Evolutionary conservation across 371 early-diverging fungal species (phyloP), one percentile per base, ranked within the genome.

Genomic region (Apophysomyces ossiformis): DNA sequence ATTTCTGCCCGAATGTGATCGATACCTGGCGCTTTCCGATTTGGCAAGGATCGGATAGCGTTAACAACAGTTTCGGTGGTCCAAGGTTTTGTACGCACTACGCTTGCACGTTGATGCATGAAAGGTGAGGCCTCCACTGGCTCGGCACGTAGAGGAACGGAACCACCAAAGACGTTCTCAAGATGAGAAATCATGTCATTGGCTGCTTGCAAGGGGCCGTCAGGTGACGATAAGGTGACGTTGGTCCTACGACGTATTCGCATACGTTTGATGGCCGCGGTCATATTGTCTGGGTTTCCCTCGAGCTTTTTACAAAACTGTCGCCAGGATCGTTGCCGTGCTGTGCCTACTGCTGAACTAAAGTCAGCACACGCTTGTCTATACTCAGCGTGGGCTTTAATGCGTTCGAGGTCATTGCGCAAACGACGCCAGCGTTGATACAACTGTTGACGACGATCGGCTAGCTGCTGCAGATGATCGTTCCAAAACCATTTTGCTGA

Each of bases 1-100:
- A 76, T 76, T 35, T 70, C 71, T 9, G 62, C 64, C n/a, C 60
- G 58, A 9, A 76, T 26, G 35, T 70, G 73, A 36, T 76, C 72
- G 7, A 37, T 13, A 45, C 76, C 71, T n/a, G 73, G 71, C 0
- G 70, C 67, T 32, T 70, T 70, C 0, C 60, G 26, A 1, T 16
- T 32, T 0, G 77, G 64, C 1, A 71, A 59, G 0, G 32, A 9
- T 4, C 26, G 4, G 39, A 68, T 37, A 16, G 41, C n/a, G 2
- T 0, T 8, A 13, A 2, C 15, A 12, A 66, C 54, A 45, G 45
- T 12, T 45, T 45, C 16, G 7, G 16, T 13, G 16, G 43, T 43
- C 43, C 43, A 43, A 43, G 43, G 43, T 21, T 21, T 21, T 21
- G 21, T 21, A 21, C 1, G 21, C 21, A 43, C 43, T 43, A 13